Conservation (phyloP, 352 stramenopile genomes). For the Phytopythium sindhum region DNA sequence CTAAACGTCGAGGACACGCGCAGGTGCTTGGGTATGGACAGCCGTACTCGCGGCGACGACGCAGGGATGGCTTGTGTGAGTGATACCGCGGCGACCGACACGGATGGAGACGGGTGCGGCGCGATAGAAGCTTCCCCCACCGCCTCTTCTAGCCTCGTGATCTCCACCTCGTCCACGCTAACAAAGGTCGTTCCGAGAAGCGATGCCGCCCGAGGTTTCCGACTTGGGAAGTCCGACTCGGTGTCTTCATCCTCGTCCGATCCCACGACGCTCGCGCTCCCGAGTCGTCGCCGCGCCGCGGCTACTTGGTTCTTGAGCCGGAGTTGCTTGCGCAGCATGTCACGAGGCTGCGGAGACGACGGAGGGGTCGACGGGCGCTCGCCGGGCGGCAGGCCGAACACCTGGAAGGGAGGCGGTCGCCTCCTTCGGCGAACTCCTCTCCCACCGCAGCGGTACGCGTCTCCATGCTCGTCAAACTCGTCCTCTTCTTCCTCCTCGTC, state of each 20-base stretch:
- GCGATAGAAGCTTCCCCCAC: slow-evolving; percentile 10
- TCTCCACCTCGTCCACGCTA: slow-evolving; percentile 63
- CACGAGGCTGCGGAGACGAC: slow-evolving; percentile 71
- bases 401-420: slow-evolving; percentile 32
- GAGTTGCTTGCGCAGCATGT: slow-evolving; percentile 70
- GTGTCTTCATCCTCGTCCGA: slow-evolving; percentile 16
- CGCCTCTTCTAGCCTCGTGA: slow-evolving; percentile 34
- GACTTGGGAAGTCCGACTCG: background rate
- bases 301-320: slow-evolving; percentile 40
- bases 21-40: slow-evolving; percentile 61
- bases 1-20: slow-evolving; percentile 48
- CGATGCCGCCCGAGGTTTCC: background rate
- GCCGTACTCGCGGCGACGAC: slow-evolving; percentile 21
- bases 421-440: background rate
- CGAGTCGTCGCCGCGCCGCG: slow-evolving; percentile 6
- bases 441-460: background rate
- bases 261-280: slow-evolving; percentile 8
- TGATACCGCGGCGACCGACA: slow-evolving; percentile 18
- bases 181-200: slow-evolving; percentile 17
- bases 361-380: slow-evolving; percentile 67
- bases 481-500: slow-evolving; percentile 19
- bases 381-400: slow-evolving; percentile 34
- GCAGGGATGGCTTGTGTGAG: slow-evolving; percentile 10
- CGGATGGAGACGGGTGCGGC: background rate
- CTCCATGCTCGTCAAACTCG: slow-evolving; percentile 13